Percentiles rank a stretch among this genome's conserved stretches.
These are phyloP conservation scores for Colletotrichum trifolii DNA, from an alignment of 2,329 filamentous ascomycete species.

Conservation along the genomic window DNA sequence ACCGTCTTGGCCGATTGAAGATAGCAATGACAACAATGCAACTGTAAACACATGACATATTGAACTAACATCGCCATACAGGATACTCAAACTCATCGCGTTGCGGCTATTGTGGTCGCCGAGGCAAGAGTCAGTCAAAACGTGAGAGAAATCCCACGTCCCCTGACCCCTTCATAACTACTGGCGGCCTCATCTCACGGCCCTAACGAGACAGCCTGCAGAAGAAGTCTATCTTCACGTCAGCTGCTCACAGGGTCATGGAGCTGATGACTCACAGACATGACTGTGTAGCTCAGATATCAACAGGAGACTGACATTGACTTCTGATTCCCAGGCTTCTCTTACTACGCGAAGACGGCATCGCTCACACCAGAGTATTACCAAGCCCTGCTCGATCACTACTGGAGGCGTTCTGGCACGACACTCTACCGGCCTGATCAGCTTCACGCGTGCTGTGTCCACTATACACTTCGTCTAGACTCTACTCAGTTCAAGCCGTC, in stretches of 20 bases:
- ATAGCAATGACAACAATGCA: too few relatives aligned
- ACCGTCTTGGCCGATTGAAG: too few relatives aligned
- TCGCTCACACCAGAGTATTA: conserved; percentile 75
- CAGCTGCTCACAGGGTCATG: conserved; percentile 3
- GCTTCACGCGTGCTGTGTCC: conserved; percentile 86
- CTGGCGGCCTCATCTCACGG: conserved; percentile 14
- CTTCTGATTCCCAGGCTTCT: conserved; percentile 65
- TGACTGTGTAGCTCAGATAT: conserved; percentile 6
- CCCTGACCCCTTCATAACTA: conserved; percentile 13
- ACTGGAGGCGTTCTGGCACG: conserved; percentile 79
- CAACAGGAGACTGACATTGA: conserved; percentile 40
- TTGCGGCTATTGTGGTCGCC: conserved; percentile 64
- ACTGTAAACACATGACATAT: too few relatives aligned
- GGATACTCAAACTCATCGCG: conserved; percentile 63
- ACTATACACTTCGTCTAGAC: conserved; percentile 85
- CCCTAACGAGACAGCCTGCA: conserved; percentile 10
- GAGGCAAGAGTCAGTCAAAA: conserved; percentile 62
- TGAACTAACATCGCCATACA: conserved; percentile 40
- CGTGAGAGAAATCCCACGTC: conserved; percentile 49
- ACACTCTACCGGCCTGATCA: conserved; percentile 84
- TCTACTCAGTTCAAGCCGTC: conserved; percentile 72
- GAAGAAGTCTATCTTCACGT: conserved; percentile 8
- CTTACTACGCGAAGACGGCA: conserved; percentile 75
- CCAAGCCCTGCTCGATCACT: conserved; percentile 77
- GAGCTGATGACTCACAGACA: conserved; percentile 6